Evolutionary conservation across 1,139 yeast species (phyloP).

Genomic region (Pichia sp.): DNA sequence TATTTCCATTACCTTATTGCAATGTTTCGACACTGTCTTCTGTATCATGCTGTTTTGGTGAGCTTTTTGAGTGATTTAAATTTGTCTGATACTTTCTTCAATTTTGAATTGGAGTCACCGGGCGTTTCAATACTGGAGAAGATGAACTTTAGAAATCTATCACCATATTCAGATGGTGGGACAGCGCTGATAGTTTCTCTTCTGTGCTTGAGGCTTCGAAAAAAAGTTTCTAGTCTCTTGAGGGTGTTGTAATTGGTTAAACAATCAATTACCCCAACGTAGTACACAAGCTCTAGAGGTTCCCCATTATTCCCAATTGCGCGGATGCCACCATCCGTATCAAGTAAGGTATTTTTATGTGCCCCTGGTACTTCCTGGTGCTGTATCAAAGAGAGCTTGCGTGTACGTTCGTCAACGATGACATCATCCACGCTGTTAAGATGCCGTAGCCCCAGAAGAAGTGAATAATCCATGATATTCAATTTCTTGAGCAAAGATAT

Average conservation of each 20-base stretch:
- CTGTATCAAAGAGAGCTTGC: conserved; percentile 17
- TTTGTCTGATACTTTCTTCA: conserved; percentile 4
- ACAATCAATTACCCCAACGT: conserved; percentile 91
- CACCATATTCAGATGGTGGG: conserved; percentile 87
- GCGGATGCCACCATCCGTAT: conserved; percentile 65
- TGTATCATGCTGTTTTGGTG: too few species aligned
- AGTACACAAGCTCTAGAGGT: conserved; percentile 68
- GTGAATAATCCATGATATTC: conserved; percentile 93
- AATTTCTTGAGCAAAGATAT: conserved; percentile 62
- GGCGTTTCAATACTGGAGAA: conserved; percentile 26
- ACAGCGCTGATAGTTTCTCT: conserved; percentile 75
- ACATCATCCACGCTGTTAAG: conserved; percentile 18
- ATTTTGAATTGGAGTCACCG: conserved; percentile 1
- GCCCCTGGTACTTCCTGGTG: conserved; percentile 22
- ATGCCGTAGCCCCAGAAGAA: conserved; percentile 83
- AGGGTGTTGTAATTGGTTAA: conserved; percentile 74
- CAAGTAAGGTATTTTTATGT: conserved; percentile 14
- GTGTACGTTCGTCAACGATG: conserved; percentile 17
- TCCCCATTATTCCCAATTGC: conserved; percentile 62
- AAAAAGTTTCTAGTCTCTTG: conserved; percentile 79
- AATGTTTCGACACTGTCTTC: too few species aligned
- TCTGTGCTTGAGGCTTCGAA: conserved; percentile 68
- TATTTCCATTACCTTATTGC: too few species aligned
- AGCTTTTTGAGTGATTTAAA: conserved; percentile 7
- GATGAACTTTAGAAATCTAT: conserved; percentile 72